phyloP scores from a whole-genome alignment of 495 filamentous ascomycete species.

The Rhizodiscina lignyota region DNA sequence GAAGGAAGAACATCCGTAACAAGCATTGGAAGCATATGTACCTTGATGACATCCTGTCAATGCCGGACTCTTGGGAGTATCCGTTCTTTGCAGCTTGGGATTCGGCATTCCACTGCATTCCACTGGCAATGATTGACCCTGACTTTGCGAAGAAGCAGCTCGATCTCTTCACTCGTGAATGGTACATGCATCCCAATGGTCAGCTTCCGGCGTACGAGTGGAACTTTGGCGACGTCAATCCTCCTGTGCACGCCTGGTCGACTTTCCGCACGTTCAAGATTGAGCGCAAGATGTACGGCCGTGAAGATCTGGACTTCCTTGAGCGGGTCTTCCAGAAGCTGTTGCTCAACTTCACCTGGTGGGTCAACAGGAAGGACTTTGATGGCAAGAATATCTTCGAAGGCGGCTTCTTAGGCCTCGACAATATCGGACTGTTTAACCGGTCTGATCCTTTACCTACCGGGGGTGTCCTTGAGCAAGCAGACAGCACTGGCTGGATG shows the following conservation, averaged over 20 bases:
- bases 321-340: slow-evolving; percentile 95
- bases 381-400: slow-evolving; percentile 95
- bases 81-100: slow-evolving; percentile 98
- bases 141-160: slow-evolving; percentile 97
- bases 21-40: slow-evolving; percentile 83
- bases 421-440: slow-evolving; percentile 96
- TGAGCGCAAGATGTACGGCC: slow-evolving; percentile 89
- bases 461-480: slow-evolving; percentile 83
- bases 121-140: slow-evolving; percentile 89
- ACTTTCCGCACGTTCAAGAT: slow-evolving; percentile 94
- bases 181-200: slow-evolving; percentile 98
- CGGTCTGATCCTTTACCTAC: slow-evolving; percentile 93
- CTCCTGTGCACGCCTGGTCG: slow-evolving; percentile 91
- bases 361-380: slow-evolving; percentile 89
- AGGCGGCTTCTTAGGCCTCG: slow-evolving; percentile 87
- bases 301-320: slow-evolving; percentile 85
- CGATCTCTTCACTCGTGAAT: slow-evolving; percentile 86
- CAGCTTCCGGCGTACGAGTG: slow-evolving; percentile 88
- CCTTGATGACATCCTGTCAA: slow-evolving; percentile 85
- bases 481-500: slow-evolving; percentile 98
- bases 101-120: slow-evolving; percentile 90
- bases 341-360: slow-evolving; percentile 95
- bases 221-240: slow-evolving; percentile 97
- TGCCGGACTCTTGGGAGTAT: slow-evolving; percentile 98
- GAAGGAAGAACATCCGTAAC: slow-evolving; percentile 69